A percentile compares a stretch with the other conserved stretches of the same genome.
Evolutionary conservation across 2,329 filamentous ascomycete genomes (phyloP).

Genomic region (Fusarium beomiforme): DNA sequence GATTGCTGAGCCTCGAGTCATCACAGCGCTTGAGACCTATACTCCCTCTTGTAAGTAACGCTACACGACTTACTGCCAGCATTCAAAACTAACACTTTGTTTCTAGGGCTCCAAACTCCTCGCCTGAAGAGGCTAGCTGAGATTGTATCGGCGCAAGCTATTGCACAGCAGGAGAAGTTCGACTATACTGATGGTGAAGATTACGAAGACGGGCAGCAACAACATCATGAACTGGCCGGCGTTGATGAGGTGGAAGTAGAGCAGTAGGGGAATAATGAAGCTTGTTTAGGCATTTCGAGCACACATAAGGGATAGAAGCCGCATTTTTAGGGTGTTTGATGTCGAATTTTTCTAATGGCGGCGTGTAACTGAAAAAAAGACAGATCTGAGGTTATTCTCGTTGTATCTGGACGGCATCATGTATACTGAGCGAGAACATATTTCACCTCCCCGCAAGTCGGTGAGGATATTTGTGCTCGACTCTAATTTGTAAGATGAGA

Average conservation of each 20-base stretch:
- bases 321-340: conserved; percentile 45
- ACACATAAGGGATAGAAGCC: conserved; percentile 44
- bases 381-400: conserved; percentile 36
- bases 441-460: conserved; percentile 33
- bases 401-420: conserved; percentile 40
- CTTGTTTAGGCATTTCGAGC: conserved; percentile 39
- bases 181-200: conserved; percentile 62
- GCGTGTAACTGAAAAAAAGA: conserved; percentile 28
- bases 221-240: conserved; percentile 60
- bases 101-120: conserved; percentile 90
- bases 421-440: conserved; percentile 34
- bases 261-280: conserved; percentile 42
- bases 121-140: conserved; percentile 96
- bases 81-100: conserved; percentile 44
- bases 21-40: conserved; percentile 96
- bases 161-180: conserved; percentile 91
- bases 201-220: conserved; percentile 57
- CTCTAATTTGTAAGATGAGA: conserved; percentile 42
- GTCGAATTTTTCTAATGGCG: conserved; percentile 41
- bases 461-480: conserved; percentile 15
- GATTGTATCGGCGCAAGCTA: conserved; percentile 95
- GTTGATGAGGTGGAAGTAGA: conserved; percentile 58
- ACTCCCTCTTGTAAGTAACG: conserved; percentile 87
- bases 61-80: not conserved
- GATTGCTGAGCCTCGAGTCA: conserved; percentile 95